phyloP scores from a whole-genome alignment of 2,329 filamentous ascomycete genomes.

The Sporothrix dimorphospora region DNA sequence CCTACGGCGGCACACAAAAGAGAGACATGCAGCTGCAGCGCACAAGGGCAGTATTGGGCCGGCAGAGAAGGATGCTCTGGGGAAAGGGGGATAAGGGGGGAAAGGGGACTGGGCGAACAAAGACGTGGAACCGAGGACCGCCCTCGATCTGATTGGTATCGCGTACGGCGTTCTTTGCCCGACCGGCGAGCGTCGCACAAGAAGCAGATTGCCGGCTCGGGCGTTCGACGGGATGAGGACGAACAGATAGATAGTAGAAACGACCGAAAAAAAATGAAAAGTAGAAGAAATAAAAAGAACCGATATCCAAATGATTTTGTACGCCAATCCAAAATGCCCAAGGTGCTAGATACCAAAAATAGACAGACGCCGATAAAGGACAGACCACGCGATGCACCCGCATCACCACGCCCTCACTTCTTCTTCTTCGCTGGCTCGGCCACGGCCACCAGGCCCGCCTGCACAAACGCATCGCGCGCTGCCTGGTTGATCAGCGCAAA shows the following conservation, averaged over 20 bases:
- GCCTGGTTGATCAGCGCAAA: constrained; percentile 89
- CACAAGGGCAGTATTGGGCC: neutral
- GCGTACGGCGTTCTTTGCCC: neutral
- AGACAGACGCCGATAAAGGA: neutral
- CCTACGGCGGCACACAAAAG: neutral
- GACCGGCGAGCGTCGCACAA: constrained; percentile 3
- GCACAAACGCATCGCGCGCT: constrained; percentile 81
- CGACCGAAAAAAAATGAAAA: neutral
- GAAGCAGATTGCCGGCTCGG: constrained; percentile 15
- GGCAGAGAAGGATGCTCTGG: neutral
- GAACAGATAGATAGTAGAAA: neutral
- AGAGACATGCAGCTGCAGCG: neutral
- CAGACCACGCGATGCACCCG: neutral
- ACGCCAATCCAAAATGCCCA: neutral
- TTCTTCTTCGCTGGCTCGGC: constrained; percentile 56
- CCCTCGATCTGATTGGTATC: neutral
- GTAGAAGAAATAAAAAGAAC: neutral
- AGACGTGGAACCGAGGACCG: neutral
- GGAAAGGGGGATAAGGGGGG: neutral
- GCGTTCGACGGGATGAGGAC: neutral
- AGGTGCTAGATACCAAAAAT: constrained; percentile 2
- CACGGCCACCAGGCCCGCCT: constrained; percentile 69
- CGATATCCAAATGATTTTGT: neutral
- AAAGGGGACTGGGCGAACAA: neutral
- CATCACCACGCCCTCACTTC: constrained; percentile 34